Base-by-base conservation (phyloP, 495 filamentous ascomycete species). In the Aspergillus diversus region DNA sequence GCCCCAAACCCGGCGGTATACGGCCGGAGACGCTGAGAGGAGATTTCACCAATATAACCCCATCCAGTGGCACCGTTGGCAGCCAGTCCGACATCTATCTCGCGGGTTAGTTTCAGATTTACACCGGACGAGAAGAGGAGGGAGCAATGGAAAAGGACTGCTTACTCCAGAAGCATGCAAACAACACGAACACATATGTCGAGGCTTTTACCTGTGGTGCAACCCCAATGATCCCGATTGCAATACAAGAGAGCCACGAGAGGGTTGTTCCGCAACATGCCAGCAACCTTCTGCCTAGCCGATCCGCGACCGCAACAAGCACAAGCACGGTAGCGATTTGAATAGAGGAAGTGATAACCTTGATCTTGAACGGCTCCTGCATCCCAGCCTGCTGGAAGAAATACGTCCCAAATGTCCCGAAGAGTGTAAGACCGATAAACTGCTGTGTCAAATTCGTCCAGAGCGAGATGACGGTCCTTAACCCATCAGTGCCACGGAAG, bases 221-320 rank as follows among this genome's bases (percentile, higher is more conserved):
- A 8, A 51, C 42, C 12, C 60, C 60, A 17, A 63, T 50, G 4
- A 57, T 56, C 6, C 60, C 60, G 16, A 63, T 63, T 2, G 60
- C 60, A 12, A 63, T 16, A 27, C 60, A 63, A 0, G 60, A 63
- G 0, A 63, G 42, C 60, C 60, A 63, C 5, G 46, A 63, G 16
- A 63, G 31, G 43, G n/a, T 55, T 33, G 60, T 57, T 17, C 33
- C 53, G 74, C 75, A 53, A 73, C 61, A 48, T 73, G 75, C 4
- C 73, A 78, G 52, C 71, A 58, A 12, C 5, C 42, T 31, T 15
- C 56, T 21, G 0, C 56, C 56, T 0, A 46, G 35, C 6, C 32
- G 48, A 46, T 58, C 56, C 12, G 48, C 56, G 0, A 58, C 31
- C 3, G 56, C 17, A 8, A 58, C 43, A 12, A 58, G 43, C 1